Conservation (phyloP, 2,329 filamentous ascomycete species). For the Arthroderma sp. region DNA sequence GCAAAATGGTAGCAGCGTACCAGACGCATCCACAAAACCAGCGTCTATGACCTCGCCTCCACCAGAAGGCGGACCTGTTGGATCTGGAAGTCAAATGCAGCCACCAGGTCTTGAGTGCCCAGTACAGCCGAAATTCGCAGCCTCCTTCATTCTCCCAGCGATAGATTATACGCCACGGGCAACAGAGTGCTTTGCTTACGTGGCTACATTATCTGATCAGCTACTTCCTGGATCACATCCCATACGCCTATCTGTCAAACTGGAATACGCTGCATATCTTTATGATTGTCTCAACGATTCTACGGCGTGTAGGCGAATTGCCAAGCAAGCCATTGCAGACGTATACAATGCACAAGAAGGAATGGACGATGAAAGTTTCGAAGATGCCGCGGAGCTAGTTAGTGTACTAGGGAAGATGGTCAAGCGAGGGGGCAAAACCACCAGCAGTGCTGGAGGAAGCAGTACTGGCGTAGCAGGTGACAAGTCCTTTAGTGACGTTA, state of each 20-base stretch:
- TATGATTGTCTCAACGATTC: constrained; percentile 85
- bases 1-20: constrained; percentile 11
- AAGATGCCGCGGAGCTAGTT: constrained; percentile 79
- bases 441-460: constrained; percentile 23
- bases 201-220: constrained; percentile 58
- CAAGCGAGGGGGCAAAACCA: constrained; percentile 50
- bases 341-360: constrained; percentile 85
- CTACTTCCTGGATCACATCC: constrained; percentile 81
- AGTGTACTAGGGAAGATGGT: constrained; percentile 79
- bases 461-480: constrained; percentile 21
- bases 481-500: constrained; percentile 24
- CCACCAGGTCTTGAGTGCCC: constrained; percentile 28
- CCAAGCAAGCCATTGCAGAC: constrained; percentile 72
- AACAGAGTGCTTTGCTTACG: constrained; percentile 66
- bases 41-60: constrained; percentile 35
- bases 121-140: constrained; percentile 31
- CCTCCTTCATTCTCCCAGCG: constrained; percentile 68
- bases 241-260: constrained; percentile 73
- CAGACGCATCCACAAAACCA: constrained; percentile 16
- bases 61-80: constrained; percentile 48
- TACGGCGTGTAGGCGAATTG: constrained; percentile 61
- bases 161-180: constrained; percentile 75
- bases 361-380: constrained; percentile 91
- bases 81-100: constrained; percentile 40
- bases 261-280: constrained; percentile 84